phyloP scores from a whole-genome alignment of 2,329 filamentous ascomycete species.

The Tolypocladium album region DNA sequence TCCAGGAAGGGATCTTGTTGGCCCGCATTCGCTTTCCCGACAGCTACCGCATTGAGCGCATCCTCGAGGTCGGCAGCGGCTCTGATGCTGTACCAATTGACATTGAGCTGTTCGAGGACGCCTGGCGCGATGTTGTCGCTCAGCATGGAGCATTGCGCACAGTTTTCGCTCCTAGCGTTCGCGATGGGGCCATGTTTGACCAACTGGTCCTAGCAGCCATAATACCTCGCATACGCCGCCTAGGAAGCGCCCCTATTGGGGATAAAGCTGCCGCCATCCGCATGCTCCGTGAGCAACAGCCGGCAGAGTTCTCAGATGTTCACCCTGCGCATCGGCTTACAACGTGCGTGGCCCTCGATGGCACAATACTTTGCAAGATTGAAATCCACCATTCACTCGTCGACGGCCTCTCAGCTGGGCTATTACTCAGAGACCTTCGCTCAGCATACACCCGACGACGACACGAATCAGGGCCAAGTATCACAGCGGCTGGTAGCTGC shows the following conservation, averaged over 20 bases:
- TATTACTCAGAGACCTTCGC: neutral
- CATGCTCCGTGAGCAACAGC: neutral
- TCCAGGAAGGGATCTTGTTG: slow-evolving; percentile 38
- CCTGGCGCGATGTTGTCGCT: slow-evolving; percentile 22
- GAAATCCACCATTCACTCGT: neutral
- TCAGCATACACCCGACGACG: neutral
- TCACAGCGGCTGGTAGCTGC: neutral
- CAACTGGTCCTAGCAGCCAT: neutral
- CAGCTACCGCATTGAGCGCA: slow-evolving; percentile 34
- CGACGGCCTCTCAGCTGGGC: neutral
- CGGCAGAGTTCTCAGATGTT: neutral
- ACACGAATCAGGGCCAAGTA: neutral
- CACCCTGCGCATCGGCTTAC: neutral
- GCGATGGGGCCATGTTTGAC: slow-evolving; percentile 9
- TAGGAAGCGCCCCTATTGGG: neutral
- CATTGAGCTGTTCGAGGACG: slow-evolving; percentile 19
- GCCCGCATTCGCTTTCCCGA: slow-evolving; percentile 28
- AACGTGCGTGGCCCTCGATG: neutral
- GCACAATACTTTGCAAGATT: neutral
- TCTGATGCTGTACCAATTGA: slow-evolving; percentile 5
- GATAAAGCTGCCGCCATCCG: neutral
- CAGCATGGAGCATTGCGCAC: neutral
- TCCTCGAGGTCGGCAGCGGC: slow-evolving; percentile 19
- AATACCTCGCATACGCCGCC: neutral
- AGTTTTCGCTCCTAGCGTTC: neutral